Percentiles rank a stretch among this genome's conserved stretches.
These are phyloP conservation scores for Penicillium rolfsii DNA, from an alignment of 2,329 filamentous ascomycete species.

Conservation along the genomic window DNA sequence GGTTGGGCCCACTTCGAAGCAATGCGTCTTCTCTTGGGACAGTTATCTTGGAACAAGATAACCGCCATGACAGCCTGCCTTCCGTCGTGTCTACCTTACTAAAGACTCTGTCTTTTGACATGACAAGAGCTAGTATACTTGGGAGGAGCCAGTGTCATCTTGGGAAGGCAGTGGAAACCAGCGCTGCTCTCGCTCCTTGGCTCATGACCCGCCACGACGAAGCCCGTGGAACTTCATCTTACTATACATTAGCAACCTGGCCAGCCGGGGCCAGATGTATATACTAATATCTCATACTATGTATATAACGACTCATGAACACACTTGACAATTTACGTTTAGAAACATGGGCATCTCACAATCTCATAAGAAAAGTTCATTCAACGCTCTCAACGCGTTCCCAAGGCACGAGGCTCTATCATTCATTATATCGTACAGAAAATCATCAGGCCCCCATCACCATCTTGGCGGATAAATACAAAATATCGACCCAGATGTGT, in stretches of 20 bases:
- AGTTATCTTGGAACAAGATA: no score
- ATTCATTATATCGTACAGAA: conserved; percentile 70
- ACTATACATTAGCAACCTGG: conserved; percentile 7
- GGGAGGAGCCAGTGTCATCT: background rate
- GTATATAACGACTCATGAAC: background rate
- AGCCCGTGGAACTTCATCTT: background rate
- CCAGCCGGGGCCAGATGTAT: conserved; percentile 1
- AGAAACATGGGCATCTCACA: background rate
- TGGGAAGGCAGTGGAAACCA: background rate
- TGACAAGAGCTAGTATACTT: background rate
- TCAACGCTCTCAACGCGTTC: conserved; percentile 4
- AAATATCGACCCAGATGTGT: background rate
- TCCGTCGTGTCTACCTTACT: background rate
- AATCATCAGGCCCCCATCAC: conserved; percentile 88
- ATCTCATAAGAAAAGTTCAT: background rate
- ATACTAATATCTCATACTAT: conserved; percentile 6
- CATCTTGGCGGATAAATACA: conserved; percentile 55
- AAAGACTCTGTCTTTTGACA: background rate
- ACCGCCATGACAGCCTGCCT: background rate
- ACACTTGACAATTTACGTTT: background rate
- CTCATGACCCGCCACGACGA: background rate
- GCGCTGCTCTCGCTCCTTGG: no score
- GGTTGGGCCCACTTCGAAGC: background rate
- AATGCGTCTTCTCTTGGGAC: background rate
- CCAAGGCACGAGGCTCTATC: conserved; percentile 10